Conservation (phyloP, 2,329 filamentous ascomycete genomes). For the Ophiostoma tasmaniense region DNA sequence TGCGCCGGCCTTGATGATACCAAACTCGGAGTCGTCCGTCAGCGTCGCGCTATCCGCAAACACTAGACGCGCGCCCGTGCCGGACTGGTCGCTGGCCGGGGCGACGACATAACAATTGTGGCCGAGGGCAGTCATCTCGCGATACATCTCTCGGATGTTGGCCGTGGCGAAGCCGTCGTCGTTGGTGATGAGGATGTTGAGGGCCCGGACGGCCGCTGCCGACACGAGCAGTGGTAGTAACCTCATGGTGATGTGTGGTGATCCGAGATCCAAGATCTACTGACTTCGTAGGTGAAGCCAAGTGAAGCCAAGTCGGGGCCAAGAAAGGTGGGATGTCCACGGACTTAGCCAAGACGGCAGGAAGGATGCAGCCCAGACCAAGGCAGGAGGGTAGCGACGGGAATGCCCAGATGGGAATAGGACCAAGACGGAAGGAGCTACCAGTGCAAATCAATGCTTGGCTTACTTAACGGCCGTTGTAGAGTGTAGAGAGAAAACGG, state of each 20-base stretch:
- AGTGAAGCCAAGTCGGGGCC: background rate
- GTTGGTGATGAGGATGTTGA: slow-evolving; percentile 19
- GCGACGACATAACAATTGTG: slow-evolving; percentile 46
- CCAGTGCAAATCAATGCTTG: background rate
- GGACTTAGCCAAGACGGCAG: background rate
- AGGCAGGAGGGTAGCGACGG: background rate
- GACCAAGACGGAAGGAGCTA: slow-evolving; percentile 3
- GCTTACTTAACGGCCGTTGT: background rate
- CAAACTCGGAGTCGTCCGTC: slow-evolving; percentile 34
- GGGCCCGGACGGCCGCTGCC: background rate
- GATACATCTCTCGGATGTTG: slow-evolving; percentile 35
- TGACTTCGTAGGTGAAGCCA: background rate
- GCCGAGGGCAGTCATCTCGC: slow-evolving; percentile 43
- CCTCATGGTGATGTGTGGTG: background rate
- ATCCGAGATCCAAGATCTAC: too few relatives aligned
- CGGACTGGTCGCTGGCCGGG: slow-evolving; percentile 36
- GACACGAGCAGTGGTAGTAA: background rate
- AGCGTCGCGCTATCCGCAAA: slow-evolving; percentile 38
- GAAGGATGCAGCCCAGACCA: background rate
- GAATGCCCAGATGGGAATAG: background rate
- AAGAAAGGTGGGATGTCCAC: background rate
- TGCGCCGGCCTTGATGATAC: slow-evolving; percentile 37
- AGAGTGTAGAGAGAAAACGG: background rate
- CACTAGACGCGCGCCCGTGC: slow-evolving; percentile 35
- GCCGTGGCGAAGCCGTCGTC: slow-evolving; percentile 36